A percentile compares a stretch with the other conserved stretches of the same genome.
These are phyloP conservation scores for Tetramitus jugosus DNA, from an alignment of 208 protist species.

Conservation along the genomic window DNA sequence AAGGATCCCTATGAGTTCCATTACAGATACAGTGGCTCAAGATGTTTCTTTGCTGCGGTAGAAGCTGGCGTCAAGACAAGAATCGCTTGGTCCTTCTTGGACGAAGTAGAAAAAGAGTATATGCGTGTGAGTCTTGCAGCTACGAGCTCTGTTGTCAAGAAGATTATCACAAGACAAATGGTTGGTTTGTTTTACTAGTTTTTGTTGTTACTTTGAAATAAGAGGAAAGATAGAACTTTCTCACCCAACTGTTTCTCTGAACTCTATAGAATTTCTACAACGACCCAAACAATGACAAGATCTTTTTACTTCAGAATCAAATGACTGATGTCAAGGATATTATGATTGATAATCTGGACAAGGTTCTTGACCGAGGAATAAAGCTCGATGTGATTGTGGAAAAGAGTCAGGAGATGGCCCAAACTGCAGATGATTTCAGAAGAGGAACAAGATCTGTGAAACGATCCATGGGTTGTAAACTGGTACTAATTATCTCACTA, in stretches of 20 bases:
- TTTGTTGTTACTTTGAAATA: too few relatives aligned
- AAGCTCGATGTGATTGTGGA: background rate
- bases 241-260: too few relatives aligned
- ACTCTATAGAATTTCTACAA: background rate
- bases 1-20: background rate
- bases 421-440: background rate
- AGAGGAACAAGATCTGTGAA: background rate
- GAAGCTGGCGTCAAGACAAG: background rate
- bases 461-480: background rate
- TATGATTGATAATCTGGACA: conserved; percentile 18
- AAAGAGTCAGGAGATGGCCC: background rate
- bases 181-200: too few relatives aligned
- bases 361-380: conserved; percentile 8
- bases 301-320: background rate
- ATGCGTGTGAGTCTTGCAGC: too few relatives aligned
- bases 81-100: background rate
- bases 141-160: too few relatives aligned
- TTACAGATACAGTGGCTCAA: background rate
- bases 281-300: background rate
- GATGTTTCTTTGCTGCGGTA: background rate
- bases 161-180: too few relatives aligned
- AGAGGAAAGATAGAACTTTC: too few relatives aligned
- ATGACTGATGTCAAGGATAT: background rate
- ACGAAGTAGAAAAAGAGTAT: background rate
- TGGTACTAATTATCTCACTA: background rate